Conservation (phyloP, 768 basidiomycete species). For the Boletus patriciae region DNA sequence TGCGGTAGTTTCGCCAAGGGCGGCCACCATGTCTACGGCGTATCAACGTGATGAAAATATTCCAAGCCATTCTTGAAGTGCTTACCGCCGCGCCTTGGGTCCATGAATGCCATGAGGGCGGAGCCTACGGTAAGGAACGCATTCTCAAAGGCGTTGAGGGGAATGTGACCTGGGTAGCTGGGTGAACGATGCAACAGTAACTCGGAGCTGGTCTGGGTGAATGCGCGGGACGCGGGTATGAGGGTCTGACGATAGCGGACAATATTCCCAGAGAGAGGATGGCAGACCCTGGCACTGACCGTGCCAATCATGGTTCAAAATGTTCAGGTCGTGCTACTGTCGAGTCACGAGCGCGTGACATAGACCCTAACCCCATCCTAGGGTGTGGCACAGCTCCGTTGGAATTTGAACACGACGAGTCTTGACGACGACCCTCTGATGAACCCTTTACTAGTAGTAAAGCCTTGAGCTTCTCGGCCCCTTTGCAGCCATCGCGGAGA, state of each 20-base stretch:
- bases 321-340: background rate
- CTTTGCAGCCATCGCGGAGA: no score
- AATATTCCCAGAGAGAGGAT: no score
- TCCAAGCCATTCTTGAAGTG: background rate
- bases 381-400: no score
- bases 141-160: conserved; percentile 81
- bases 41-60: background rate
- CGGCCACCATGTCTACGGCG: conserved; percentile 88
- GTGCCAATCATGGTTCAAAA: background rate
- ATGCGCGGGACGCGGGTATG: conserved; percentile 5
- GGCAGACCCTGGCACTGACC: background rate
- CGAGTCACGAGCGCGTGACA: no score
- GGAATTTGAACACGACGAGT: no score
- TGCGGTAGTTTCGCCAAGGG: conserved; percentile 90
- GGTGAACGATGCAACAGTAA: conserved; percentile 32
- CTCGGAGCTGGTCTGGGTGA: conserved; percentile 13
- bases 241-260: no score
- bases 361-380: no score
- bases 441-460: no score
- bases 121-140: conserved; percentile 84
- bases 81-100: conserved; percentile 87
- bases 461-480: no score
- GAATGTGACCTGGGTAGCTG: conserved; percentile 78
- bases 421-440: no score
- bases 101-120: conserved; percentile 74